These are phyloP conservation scores for Fallopia convolvulus DNA, from an alignment of 148 eudicot genomes.

Conservation along the genomic window DNA sequence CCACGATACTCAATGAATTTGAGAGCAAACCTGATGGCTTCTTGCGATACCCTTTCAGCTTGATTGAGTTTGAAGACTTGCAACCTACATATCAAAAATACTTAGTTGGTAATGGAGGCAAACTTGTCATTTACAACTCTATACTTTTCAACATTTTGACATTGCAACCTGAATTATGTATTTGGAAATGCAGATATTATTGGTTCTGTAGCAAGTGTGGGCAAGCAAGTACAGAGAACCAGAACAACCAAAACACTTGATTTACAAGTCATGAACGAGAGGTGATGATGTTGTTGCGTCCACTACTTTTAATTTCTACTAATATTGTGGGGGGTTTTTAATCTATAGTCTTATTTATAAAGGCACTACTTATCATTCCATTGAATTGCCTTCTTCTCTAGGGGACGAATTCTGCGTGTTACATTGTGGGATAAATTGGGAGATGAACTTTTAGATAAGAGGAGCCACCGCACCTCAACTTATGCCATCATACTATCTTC, in stretches of 20 bases:
- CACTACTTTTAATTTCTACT: background rate
- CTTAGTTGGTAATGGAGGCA: no score
- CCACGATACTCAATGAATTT: background rate
- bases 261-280: background rate
- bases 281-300: background rate
- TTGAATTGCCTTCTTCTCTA: background rate
- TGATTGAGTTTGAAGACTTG: no score
- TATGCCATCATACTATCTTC: background rate
- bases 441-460: background rate
- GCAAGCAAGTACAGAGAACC: background rate
- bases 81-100: no score
- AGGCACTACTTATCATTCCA: no score
- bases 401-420: background rate
- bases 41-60: no score
- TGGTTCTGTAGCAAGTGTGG: background rate
- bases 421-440: background rate
- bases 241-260: background rate
- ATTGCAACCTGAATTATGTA: background rate
- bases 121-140: background rate
- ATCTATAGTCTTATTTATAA: no score
- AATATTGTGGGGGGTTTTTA: no score
- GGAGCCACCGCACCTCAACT: background rate
- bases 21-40: no score
- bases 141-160: background rate
- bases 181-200: background rate